phyloP scores from a whole-genome alignment of 129 eudicot genomes.

The Artemisia tridentata region DNA sequence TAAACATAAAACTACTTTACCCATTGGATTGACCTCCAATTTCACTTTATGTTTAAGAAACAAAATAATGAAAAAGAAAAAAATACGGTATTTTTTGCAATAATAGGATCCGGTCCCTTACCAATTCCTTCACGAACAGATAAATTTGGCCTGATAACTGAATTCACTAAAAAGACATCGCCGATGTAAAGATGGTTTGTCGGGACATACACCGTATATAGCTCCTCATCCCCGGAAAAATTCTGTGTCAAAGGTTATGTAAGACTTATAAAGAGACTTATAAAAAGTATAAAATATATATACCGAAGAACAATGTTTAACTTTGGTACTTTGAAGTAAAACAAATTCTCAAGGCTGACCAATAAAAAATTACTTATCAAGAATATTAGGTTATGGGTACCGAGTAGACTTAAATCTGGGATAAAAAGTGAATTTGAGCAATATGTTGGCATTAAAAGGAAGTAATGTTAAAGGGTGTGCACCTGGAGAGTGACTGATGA shows the following conservation, averaged over 20 bases:
- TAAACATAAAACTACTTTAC: too few species aligned
- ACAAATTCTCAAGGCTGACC: not conserved
- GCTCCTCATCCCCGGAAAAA: conserved; percentile 74
- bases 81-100: not conserved
- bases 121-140: conserved; percentile 94
- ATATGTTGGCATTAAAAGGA: too few species aligned
- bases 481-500: conserved; percentile 83
- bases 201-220: conserved; percentile 75
- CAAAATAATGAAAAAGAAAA: not conserved
- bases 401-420: too few species aligned
- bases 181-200: conserved; percentile 89
- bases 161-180: conserved; percentile 66
- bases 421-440: too few species aligned
- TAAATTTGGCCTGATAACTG: conserved; percentile 72
- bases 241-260: conserved; percentile 26
- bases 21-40: too few species aligned
- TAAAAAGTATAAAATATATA: not conserved
- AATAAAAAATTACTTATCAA: not conserved
- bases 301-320: not conserved
- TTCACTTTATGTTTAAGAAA: too few species aligned
- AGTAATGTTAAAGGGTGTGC: conserved; percentile 8
- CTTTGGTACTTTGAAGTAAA: not conserved
- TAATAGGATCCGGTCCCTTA: conserved; percentile 26
- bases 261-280: too few species aligned
- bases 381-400: not conserved